A percentile compares a stretch with the other conserved stretches of the same genome.
Evolutionary conservation across 768 basidiomycete genomes (phyloP).

Genomic region (Crucibulum laeve): DNA sequence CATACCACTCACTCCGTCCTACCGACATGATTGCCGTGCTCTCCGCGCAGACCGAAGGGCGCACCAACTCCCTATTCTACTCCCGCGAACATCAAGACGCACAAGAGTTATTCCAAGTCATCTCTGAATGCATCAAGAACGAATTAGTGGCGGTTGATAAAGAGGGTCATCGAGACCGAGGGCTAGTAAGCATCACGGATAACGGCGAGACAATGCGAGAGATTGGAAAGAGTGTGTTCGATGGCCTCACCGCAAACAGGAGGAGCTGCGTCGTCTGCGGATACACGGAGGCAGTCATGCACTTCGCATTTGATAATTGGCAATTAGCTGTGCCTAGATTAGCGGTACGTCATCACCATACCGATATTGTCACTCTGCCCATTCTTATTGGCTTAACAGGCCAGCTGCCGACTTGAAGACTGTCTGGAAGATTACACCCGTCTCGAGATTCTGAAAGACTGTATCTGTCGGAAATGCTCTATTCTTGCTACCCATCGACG

Average conservation of each 20-base stretch:
- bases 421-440: conserved; percentile 87
- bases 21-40: conserved; percentile 68
- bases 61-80: conserved; percentile 63
- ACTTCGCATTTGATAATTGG: conserved; percentile 84
- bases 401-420: conserved; percentile 69
- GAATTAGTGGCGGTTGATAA: conserved; percentile 73
- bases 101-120: conserved; percentile 93
- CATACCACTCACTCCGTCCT: conserved; percentile 65
- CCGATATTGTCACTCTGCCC: conserved; percentile 2
- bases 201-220: conserved; percentile 11
- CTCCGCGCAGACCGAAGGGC: conserved; percentile 46
- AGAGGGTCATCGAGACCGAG: conserved; percentile 68
- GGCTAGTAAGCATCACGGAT: conserved; percentile 53
- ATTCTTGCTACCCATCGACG: conserved; percentile 70
- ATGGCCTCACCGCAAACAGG: conserved; percentile 87
- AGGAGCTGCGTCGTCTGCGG: conserved; percentile 86
- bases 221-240: conserved; percentile 68
- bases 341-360: conserved; percentile 37
- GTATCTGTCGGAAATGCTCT: conserved; percentile 90
- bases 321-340: conserved; percentile 70
- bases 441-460: conserved; percentile 85
- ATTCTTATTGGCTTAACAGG: conserved; percentile 28
- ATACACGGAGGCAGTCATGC: conserved; percentile 93
- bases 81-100: conserved; percentile 97
- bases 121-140: conserved; percentile 85